Conservation (phyloP, 2,329 filamentous ascomycete genomes). For the Alternaria consortialis region DNA sequence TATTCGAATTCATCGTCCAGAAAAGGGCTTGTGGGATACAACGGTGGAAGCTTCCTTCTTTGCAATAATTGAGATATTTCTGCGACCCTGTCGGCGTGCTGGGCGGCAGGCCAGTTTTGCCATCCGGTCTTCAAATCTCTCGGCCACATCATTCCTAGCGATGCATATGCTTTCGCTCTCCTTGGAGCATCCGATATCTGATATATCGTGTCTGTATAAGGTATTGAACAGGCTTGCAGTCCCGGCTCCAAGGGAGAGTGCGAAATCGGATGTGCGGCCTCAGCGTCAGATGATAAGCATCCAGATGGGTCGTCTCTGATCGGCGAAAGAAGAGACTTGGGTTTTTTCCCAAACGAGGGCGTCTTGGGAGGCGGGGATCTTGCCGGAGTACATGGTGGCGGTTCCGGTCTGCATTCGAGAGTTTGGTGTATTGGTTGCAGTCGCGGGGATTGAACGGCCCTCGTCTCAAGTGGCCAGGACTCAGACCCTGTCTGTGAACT, state of each 20-base stretch:
- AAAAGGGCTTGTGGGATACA: constrained; percentile 23
- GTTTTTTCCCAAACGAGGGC: background rate
- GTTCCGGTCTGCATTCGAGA: constrained; percentile 6
- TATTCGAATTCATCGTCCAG: constrained; percentile 29
- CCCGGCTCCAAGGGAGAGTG: background rate
- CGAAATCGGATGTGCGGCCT: background rate
- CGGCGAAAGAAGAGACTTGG: background rate
- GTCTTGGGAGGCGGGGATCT: constrained; percentile 22
- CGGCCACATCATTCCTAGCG: constrained; percentile 25
- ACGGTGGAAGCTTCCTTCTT: constrained; percentile 22
- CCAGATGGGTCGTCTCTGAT: background rate
- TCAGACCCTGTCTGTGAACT: constrained; percentile 24
- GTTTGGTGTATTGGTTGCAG: constrained; percentile 35
- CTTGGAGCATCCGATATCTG: constrained; percentile 26
- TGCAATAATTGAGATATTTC: constrained; percentile 9
- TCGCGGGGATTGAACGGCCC: constrained; percentile 17
- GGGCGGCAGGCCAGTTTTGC: constrained; percentile 2
- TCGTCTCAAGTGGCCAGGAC: constrained; percentile 15
- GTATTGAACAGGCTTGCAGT: background rate
- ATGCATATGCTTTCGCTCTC: constrained; percentile 36
- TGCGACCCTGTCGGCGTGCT: background rate
- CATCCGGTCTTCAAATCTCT: constrained; percentile 13
- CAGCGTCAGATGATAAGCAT: background rate
- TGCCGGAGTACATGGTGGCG: constrained; percentile 34
- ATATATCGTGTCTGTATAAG: constrained; percentile 15